These are phyloP conservation scores for Tricholoma bakamatsutake DNA, from an alignment of 768 basidiomycete species.

Conservation along the genomic window DNA sequence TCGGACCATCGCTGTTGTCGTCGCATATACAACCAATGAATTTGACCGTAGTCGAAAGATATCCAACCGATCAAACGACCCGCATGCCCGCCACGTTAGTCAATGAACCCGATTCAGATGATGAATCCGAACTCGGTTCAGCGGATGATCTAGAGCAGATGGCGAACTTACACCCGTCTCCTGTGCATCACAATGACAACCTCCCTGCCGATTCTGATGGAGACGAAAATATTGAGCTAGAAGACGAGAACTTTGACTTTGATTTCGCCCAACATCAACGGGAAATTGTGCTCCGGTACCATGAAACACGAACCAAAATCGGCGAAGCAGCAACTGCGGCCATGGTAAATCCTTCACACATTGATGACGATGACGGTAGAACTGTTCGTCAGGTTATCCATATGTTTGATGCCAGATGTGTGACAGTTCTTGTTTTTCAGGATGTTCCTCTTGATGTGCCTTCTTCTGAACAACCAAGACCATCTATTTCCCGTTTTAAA, in stretches of 20 bases:
- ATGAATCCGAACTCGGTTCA: slow-evolving; percentile 48
- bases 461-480: slow-evolving; percentile 36
- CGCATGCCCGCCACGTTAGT: slow-evolving; percentile 12
- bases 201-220: slow-evolving; percentile 9
- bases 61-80: slow-evolving; percentile 27
- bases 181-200: neutral
- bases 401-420: slow-evolving; percentile 4
- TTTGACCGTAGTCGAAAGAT: slow-evolving; percentile 62
- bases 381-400: slow-evolving; percentile 12
- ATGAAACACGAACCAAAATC: slow-evolving; percentile 52
- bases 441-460: slow-evolving; percentile 38
- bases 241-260: slow-evolving; percentile 51
- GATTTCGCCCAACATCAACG: slow-evolving; percentile 65
- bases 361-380: slow-evolving; percentile 42
- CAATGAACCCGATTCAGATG: slow-evolving; percentile 53
- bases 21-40: slow-evolving; percentile 52
- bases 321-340: slow-evolving; percentile 47
- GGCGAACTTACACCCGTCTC: neutral
- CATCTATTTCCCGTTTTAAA: slow-evolving; percentile 61
- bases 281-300: slow-evolving; percentile 69
- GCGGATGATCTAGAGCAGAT: slow-evolving; percentile 19
- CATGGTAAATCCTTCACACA: slow-evolving; percentile 42
- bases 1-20: slow-evolving; percentile 31
- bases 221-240: slow-evolving; percentile 31
- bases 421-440: slow-evolving; percentile 19